Evolutionary conservation across 805 yeast species (phyloP).

Genomic region (Metschnikowia reukaufii): DNA sequence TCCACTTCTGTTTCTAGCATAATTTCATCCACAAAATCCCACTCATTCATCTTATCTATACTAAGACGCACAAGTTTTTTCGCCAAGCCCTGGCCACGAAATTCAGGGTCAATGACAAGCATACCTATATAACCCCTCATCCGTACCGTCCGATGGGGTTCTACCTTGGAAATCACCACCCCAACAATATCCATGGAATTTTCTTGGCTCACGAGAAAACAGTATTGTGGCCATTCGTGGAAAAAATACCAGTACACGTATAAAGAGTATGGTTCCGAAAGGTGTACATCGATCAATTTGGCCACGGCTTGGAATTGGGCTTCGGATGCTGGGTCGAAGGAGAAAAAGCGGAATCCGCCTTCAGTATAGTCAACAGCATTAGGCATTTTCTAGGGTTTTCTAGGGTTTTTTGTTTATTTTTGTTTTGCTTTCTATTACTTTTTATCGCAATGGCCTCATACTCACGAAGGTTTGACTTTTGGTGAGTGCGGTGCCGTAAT

Average conservation of each 20-base stretch:
- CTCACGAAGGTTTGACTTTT: too few relatives aligned
- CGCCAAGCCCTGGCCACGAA: conserved; percentile 82
- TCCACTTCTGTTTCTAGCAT: conserved; percentile 89
- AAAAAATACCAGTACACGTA: conserved; percentile 90
- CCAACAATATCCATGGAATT: conserved; percentile 56
- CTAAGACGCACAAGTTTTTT: conserved; percentile 62
- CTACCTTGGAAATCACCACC: conserved; percentile 79
- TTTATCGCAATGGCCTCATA: too few relatives aligned
- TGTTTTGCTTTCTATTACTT: too few relatives aligned
- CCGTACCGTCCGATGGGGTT: conserved; percentile 70
- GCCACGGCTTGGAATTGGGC: conserved; percentile 52
- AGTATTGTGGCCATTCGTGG: conserved; percentile 86
- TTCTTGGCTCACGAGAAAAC: conserved; percentile 57
- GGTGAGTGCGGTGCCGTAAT: not conserved
- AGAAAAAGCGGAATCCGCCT: conserved; percentile 18
- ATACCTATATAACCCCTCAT: conserved; percentile 92
- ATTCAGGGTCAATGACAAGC: conserved; percentile 77
- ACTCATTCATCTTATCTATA: conserved; percentile 61
- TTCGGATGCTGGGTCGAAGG: conserved; percentile 15
- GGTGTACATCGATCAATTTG: conserved; percentile 62
- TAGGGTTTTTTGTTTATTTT: not conserved
- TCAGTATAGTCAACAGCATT: conserved; percentile 8
- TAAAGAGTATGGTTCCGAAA: conserved; percentile 92
- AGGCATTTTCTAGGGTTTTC: not conserved
- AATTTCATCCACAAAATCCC: conserved; percentile 78